Evolutionary conservation across 2,329 filamentous ascomycete genomes (phyloP), one percentile per base, ranked within the genome.

Genomic region (Fusarium mundagurra): DNA sequence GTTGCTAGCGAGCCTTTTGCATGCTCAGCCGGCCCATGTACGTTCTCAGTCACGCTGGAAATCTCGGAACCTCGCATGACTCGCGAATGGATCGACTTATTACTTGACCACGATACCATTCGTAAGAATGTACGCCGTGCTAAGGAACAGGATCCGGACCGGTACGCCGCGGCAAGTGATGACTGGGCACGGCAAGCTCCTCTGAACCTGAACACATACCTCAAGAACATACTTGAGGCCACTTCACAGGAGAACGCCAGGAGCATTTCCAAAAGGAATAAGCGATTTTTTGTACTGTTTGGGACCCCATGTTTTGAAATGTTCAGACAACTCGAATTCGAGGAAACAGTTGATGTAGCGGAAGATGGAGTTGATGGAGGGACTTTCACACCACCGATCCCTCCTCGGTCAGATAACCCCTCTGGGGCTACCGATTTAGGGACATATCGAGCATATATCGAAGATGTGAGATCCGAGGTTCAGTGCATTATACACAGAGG

Each of bases 201-300:
- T 7, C 60, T 76, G 12, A 88, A 87, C 17, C 79, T 90, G 8
- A 85, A 86, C 64, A 85, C 84, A 12, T 90, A 90, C 57, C 79
- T 90, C 8, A 85, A 84, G 38, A 88, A 90, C 66, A 81, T 87
- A 11, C 81, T 87, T 7, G 82, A 85, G 31, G 79, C 79, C 6
- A 80, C 79, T 3, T 78, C 80, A 5, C 79, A 80, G 3, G 81
- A 82, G 41, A 81, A 82, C 14, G 78, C 78, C 0, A 81, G 86
- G 50, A 86, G 82, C 57, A 89, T 91, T 41, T 88, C 88, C 5
- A 87, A 87, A 61, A 82, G 88, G 4, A 91, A 91, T 73, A 90
- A 90, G 77, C 85, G 86, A 20, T 90, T 90, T 62, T 81, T 82
- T 33, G 85, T 89, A 5, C 82, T 88, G 12, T 90, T 90, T 64